Evolutionary conservation across 768 basidiomycete genomes (phyloP), one percentile per base, ranked within the genome.

Genomic region (Boletellus sp.): DNA sequence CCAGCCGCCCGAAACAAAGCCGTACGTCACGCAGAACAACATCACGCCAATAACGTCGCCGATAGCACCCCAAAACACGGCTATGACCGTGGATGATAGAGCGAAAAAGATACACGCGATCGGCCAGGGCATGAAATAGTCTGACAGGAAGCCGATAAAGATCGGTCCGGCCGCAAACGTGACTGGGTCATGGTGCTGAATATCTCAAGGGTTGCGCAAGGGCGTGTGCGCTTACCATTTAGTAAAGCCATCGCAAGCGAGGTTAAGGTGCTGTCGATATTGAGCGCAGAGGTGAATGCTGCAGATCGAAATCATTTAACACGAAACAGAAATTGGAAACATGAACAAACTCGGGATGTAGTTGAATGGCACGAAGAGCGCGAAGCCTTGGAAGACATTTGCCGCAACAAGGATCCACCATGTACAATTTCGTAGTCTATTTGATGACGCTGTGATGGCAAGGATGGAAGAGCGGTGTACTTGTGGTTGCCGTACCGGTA

Each of bases 21-120:
- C 47, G 17, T 17, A 40, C 5, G 44, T 45, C 24, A 36, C 22
- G 10, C 22, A 12, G 16, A 36, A 45, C 24, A 42, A 15, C 47
- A 35, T 48, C 17, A 48, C 40, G 8, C 47, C 39, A 17, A 24
- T 3, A 7, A 42, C 41, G 19, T 26, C 34, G 5, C 48, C 48
- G 4, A 49, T 49, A 5, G 34, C 26, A 36, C 48, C 48, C 34
- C 41, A 42, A 41, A 49, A 41, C 12, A 48, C 39, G 17, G 34
- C 13, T 12, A 39, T 48, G 22, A 34, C 36, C 17, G 28, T 7
- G 9, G 42, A 26, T 17, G 48, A 42, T 9, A 49, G 9, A 23
- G 16, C 3, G 19, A 34, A 49, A 19, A 48, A 17, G 24, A 49
- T 36, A 11, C 34, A 42, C 3, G 41, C 48, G n/a, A 49, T 49